Base-by-base conservation (phyloP, 139 green algal genomes). In the Protoeuglena noctilucae region DNA sequence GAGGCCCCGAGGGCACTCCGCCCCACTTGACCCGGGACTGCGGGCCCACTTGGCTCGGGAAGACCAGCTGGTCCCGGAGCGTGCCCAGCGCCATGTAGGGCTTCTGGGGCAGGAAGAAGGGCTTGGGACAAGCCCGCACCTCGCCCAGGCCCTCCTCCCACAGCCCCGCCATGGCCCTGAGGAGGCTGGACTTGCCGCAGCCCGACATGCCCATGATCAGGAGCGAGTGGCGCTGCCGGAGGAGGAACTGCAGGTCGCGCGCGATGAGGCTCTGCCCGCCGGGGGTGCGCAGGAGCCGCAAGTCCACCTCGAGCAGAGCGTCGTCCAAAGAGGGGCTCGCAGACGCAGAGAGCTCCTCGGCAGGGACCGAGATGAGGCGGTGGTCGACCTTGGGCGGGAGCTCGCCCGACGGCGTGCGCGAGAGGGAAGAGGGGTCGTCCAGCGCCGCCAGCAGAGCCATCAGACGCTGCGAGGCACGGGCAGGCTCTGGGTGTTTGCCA, bases 61-160 rank as follows among this genome's bases (percentile, higher is more conserved):
- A 95, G 1, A 84, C 62, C 12, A 96, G 69, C 67, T 95, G 86
- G 22, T 81, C 53, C 1, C 83, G 68, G 25, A 96, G 70, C 18
- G 39, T 79, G 18, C 86, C 87, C 0, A 94, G 64, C 0, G 83
- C 74, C 64, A 73, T 72, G n/a, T 39, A 54, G 24, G 22, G 9
- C 9, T 12, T 81, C 66, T 96, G 87, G 1, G 86, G 87, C 48
- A 96, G 64, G 63, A 96, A 94, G 57, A 96, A 88, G 22, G 71
- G 64, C 12, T 56, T n/a, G n/a, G n/a, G n/a, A n/a, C n/a, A n/a
- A n/a, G n/a, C n/a, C n/a, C n/a, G n/a, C n/a, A n/a, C n/a, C n/a
- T n/a, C n/a, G n/a, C n/a, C n/a, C n/a, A n/a, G n/a, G n/a, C 66
- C 66, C 16, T 25, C 24, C 26, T 48, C 61, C 68, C 68, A 76